Conservation (phyloP, 129 eudicot genomes). For the Flaveria bidentis region DNA sequence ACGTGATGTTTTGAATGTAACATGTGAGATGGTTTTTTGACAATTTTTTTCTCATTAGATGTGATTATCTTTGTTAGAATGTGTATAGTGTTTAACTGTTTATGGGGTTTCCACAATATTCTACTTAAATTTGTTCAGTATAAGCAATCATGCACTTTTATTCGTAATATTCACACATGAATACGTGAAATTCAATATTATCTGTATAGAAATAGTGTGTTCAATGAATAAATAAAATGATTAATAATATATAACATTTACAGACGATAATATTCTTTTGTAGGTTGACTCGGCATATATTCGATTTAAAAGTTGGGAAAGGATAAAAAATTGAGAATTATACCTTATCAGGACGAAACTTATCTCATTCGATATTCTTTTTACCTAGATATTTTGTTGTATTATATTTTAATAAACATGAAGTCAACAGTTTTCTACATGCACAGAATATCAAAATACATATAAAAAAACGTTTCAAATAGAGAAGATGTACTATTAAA, state of each 20-base stretch:
- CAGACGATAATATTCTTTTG: constrained; percentile 24
- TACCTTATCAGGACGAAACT: constrained; percentile 28
- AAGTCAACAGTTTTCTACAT: neutral
- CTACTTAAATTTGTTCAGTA: too few relatives aligned
- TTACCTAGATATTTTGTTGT: constrained; percentile 3
- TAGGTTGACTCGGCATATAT: constrained; percentile 34
- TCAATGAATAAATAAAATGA: neutral
- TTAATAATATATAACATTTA: neutral
- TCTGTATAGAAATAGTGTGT: neutral
- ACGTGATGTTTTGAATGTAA: too few relatives aligned
- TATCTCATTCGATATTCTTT: constrained; percentile 16
- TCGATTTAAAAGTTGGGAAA: constrained; percentile 22
- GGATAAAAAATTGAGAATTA: constrained; percentile 14
- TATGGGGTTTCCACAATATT: too few relatives aligned
- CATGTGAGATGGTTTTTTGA: too few relatives aligned
- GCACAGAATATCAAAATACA: neutral
- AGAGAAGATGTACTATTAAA: neutral
- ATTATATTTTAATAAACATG: neutral
- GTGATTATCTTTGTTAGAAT: too few relatives aligned
- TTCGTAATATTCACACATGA: too few relatives aligned
- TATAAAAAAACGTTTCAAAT: neutral
- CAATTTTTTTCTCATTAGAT: too few relatives aligned
- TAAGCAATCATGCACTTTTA: too few relatives aligned
- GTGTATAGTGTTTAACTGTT: too few relatives aligned
- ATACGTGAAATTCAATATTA: too few relatives aligned